phyloP scores from a whole-genome alignment of 192 early-diverging fungal species.

The Entomortierella parvispora region DNA sequence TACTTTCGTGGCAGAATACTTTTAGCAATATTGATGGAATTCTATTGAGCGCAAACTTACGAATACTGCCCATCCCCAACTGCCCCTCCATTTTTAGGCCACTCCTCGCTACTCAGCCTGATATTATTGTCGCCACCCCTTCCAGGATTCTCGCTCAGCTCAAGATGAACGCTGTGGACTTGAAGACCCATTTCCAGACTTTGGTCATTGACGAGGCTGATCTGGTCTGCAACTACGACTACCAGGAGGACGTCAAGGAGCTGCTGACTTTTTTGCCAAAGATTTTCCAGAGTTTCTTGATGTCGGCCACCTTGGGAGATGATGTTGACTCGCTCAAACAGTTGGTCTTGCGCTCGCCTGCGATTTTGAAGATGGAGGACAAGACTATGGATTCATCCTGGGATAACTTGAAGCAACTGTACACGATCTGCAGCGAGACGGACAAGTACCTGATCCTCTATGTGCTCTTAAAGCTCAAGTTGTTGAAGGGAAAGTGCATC shows the following conservation, averaged over 20 bases:
- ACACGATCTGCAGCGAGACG: constrained; percentile 68
- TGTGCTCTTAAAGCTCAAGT: constrained; percentile 89
- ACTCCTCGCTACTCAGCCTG: constrained; percentile 82
- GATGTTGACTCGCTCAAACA: constrained; percentile 90
- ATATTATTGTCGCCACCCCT: constrained; percentile 92
- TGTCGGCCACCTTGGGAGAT: constrained; percentile 91
- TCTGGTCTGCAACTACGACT: constrained; percentile 92
- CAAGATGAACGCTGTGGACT: constrained; percentile 57
- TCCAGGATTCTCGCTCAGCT: constrained; percentile 83
- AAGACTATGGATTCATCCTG: constrained; percentile 65
- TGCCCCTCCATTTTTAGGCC: constrained; percentile 58
- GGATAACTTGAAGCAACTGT: constrained; percentile 66
- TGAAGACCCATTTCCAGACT: constrained; percentile 64
- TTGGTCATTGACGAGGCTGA: constrained; percentile 98
- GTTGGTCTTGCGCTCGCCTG: constrained; percentile 83
- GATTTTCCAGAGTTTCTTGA: constrained; percentile 92
- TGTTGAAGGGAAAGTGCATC: constrained; percentile 91
- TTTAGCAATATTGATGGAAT: not conserved
- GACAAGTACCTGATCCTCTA: constrained; percentile 92
- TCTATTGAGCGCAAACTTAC: not conserved
- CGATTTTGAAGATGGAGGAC: constrained; percentile 89
- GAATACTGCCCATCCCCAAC: not conserved
- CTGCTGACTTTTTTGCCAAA: constrained; percentile 81
- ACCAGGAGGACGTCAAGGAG: constrained; percentile 87
- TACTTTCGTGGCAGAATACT: not conserved